A percentile compares a stretch with the other conserved stretches of the same genome.
Conservation (phyloP, 345 rosid species). For the Eucalyptus tenuipes region DNA sequence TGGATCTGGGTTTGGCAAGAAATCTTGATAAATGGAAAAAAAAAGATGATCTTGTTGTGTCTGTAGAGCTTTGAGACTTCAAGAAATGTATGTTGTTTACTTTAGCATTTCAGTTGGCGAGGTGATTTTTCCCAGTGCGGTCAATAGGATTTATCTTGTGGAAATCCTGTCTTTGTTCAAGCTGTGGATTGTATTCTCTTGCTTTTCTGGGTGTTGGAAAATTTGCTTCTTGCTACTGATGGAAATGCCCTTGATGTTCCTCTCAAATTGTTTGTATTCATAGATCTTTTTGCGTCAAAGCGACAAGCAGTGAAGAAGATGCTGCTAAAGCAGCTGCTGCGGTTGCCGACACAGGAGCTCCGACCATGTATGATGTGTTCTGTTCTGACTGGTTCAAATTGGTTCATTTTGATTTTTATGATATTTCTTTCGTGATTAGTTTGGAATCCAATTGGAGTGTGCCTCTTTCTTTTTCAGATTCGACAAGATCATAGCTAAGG, state of each 20-base stretch:
- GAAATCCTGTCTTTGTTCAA: background rate
- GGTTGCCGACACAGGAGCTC: slow-evolving; percentile 52
- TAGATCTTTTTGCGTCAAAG: slow-evolving; percentile 44
- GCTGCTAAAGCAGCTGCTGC: slow-evolving; percentile 64
- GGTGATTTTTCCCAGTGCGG: background rate
- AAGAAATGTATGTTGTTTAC: background rate
- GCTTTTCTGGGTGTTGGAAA: background rate
- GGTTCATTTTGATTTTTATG: slow-evolving; percentile 6
- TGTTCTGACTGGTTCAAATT: background rate
- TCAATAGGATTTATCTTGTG: background rate
- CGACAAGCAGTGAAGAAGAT: slow-evolving; percentile 63
- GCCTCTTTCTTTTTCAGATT: slow-evolving; percentile 20
- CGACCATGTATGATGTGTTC: slow-evolving; percentile 54
- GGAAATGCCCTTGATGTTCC: background rate
- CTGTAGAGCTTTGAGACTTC: background rate
- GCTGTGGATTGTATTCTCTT: background rate
- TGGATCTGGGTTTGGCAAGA: background rate
- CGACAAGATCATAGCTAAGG: slow-evolving; percentile 87
- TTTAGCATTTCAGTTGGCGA: background rate
- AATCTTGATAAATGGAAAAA: background rate
- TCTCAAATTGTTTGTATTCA: background rate
- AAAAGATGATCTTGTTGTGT: background rate
- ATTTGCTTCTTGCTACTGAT: background rate
- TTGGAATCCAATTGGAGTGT: background rate
- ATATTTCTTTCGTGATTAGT: background rate